phyloP scores from a whole-genome alignment of 495 filamentous ascomycete genomes.

The Aspergillus indologenus region DNA sequence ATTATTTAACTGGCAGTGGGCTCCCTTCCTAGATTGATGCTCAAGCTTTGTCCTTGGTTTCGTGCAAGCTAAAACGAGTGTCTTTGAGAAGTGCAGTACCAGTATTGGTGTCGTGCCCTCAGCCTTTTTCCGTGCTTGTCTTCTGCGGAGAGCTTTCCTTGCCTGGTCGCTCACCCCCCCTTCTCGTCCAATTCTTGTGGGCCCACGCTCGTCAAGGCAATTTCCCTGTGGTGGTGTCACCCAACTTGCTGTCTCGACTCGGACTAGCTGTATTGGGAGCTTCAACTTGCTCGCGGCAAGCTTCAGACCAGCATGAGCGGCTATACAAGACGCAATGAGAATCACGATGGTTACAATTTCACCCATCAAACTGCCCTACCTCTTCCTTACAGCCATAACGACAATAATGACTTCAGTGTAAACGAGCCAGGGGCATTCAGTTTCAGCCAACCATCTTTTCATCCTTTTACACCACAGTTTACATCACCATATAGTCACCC shows the following conservation, averaged over 20 bases:
- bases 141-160: neutral
- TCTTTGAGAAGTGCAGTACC: neutral
- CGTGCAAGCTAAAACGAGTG: neutral
- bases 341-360: slow-evolving; percentile 37
- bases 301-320: slow-evolving; percentile 31
- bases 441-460: slow-evolving; percentile 36
- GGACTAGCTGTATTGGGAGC: neutral
- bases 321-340: slow-evolving; percentile 36
- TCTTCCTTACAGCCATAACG: slow-evolving; percentile 32
- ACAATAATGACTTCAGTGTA: slow-evolving; percentile 32
- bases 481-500: slow-evolving; percentile 35
- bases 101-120: neutral
- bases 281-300: neutral
- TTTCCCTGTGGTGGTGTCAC: neutral
- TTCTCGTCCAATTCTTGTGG: neutral
- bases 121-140: neutral
- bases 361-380: slow-evolving; percentile 37
- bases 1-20: neutral
- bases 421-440: slow-evolving; percentile 34
- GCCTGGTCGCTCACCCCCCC: too few species aligned
- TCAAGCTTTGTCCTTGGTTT: neutral
- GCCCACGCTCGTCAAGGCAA: neutral
- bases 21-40: neutral
- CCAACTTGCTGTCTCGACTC: neutral
- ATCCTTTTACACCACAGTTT: slow-evolving; percentile 36